Conservation (phyloP, 257 asterid species). For the Ligustrum vulgare region DNA sequence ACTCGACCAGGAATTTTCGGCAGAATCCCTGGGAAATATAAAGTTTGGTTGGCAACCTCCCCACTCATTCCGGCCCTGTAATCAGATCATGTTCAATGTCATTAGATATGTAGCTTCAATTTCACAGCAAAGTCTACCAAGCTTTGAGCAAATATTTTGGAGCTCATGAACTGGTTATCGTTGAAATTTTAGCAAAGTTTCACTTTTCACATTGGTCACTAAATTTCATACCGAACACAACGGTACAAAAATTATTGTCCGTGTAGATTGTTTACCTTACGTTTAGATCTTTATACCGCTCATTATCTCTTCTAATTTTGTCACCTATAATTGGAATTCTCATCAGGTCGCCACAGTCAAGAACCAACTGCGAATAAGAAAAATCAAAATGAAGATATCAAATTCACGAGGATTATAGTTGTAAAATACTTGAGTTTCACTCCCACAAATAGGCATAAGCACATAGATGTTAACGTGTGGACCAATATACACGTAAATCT, state of each 20-base stretch:
- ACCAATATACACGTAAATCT: neutral
- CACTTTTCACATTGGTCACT: neutral
- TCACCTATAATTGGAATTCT: conserved; percentile 66
- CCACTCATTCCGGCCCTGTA: conserved; percentile 63
- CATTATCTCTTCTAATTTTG: conserved; percentile 42
- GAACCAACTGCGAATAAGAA: conserved; percentile 51
- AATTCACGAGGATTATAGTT: neutral
- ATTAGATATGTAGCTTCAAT: conserved; percentile 12
- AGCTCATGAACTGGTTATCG: neutral
- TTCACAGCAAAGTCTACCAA: neutral
- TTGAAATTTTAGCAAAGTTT: neutral
- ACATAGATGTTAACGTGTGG: neutral
- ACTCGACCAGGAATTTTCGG: conserved; percentile 91
- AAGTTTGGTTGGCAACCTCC: conserved; percentile 66
- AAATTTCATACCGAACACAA: neutral
- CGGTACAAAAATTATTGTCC: neutral
- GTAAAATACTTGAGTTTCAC: neutral
- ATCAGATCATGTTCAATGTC: conserved; percentile 1
- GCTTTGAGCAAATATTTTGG: neutral
- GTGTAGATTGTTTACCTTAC: conserved; percentile 48
- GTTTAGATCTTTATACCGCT: conserved; percentile 29
- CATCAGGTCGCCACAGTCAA: conserved; percentile 75
- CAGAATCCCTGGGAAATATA: conserved; percentile 61
- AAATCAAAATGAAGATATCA: neutral
- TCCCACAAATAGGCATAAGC: neutral